Evolutionary conservation across 805 yeast species (phyloP), one percentile per base, ranked within the genome.

Genomic region (Candida corydali): DNA sequence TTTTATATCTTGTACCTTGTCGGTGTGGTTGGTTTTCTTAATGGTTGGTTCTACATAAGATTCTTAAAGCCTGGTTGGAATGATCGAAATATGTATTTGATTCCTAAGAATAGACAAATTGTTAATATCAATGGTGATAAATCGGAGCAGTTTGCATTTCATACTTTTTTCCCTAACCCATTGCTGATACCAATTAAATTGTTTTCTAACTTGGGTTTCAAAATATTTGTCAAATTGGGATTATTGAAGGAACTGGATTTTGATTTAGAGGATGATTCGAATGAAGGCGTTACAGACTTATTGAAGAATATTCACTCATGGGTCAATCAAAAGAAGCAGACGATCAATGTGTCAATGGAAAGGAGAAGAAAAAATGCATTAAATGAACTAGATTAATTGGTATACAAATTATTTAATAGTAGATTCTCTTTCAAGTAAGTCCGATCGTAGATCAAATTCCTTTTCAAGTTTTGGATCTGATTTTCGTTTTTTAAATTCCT

Each of bases 111-210:
- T 20, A 17, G 5, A 4, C 3, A 5, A 14, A 4, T 22, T 12
- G 9, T 38, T 15, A 36, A 43, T 5, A 23, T 47, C 3, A 46
- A 39, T 36, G 69, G 58, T 26, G 68, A 52, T 33, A 47, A 59
- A 30, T 51, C 56, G 1, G 59, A 50, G 11, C 58, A 47, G 47
- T 61, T 63, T 41, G 41, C 73, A 9, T 44, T 69, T 10, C 44
- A 53, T 37, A 63, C 73, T 1, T 67, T 68, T 47, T 66, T 68
- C 51, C 75, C 73, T 1, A 47, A 47, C 14, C 73, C 73, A 1
- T 19, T 69, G 8, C 59, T 69, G 11, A 23, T 46, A 3, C 1
- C 59, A 0, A 56, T 65, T 2, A 47, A 50, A 32, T 3, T 50
- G 0, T 5, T 55, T 0, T 27, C 59, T 1, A 33, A 41, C 12